These are phyloP conservation scores for Evernia prunastri DNA, from an alignment of 495 filamentous ascomycete genomes.

Conservation along the genomic window DNA sequence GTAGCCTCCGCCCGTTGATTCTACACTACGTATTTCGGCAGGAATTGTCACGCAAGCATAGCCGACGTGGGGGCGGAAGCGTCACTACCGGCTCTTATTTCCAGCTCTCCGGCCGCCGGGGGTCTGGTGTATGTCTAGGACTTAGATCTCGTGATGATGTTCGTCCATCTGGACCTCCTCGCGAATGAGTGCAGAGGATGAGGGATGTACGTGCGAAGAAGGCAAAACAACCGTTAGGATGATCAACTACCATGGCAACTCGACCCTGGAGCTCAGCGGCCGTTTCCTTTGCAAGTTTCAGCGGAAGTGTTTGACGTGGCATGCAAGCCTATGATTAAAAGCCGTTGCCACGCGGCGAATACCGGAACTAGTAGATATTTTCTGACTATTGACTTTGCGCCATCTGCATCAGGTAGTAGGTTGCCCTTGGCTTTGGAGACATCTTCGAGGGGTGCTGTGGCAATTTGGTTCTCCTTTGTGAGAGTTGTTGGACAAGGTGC, in stretches of 20 bases:
- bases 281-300: slow-evolving; percentile 5
- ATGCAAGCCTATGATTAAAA: slow-evolving; percentile 10
- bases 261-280: background rate
- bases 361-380: slow-evolving; percentile 30
- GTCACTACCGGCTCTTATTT: slow-evolving; percentile 27
- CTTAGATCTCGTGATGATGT: slow-evolving; percentile 10
- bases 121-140: slow-evolving; percentile 36
- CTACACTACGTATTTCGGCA: slow-evolving; percentile 7
- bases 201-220: slow-evolving; percentile 13
- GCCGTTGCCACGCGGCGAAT: slow-evolving; percentile 12
- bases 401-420: slow-evolving; percentile 40
- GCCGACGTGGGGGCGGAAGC: background rate
- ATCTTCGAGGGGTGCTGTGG: slow-evolving; percentile 37
- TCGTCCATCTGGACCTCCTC: background rate
- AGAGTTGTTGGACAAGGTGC: background rate
- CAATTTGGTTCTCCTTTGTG: slow-evolving; percentile 19
- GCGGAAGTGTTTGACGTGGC: background rate
- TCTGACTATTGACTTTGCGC: slow-evolving; percentile 38
- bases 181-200: background rate
- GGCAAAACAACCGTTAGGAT: slow-evolving; percentile 11
- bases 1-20: background rate
- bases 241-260: background rate
- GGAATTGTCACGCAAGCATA: background rate
- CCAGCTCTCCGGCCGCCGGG: slow-evolving; percentile 40
- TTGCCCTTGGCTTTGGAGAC: slow-evolving; percentile 33